These are phyloP conservation scores for Boletus subparvulus DNA, from an alignment of 768 basidiomycete species.

Conservation along the genomic window DNA sequence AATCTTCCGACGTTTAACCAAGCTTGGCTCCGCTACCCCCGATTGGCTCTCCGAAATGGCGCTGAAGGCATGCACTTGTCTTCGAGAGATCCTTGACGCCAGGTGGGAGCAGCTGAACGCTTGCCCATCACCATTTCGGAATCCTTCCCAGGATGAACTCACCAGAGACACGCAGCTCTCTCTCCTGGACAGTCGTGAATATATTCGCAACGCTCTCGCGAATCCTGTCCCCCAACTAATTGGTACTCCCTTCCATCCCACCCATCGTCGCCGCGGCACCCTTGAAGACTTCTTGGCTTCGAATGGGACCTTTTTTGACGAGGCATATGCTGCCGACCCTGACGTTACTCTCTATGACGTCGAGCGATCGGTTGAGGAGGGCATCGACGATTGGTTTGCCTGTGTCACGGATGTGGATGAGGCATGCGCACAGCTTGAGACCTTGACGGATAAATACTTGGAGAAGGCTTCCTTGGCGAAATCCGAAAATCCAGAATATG, in stretches of 20 bases:
- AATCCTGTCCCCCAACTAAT: no score
- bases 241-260: neutral
- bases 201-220: neutral
- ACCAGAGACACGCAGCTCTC: neutral
- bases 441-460: slow-evolving; percentile 30
- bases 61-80: neutral
- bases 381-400: slow-evolving; percentile 35
- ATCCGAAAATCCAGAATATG: slow-evolving; percentile 30
- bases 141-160: neutral
- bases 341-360: slow-evolving; percentile 35
- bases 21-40: slow-evolving; percentile 5
- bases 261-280: slow-evolving; percentile 1
- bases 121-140: neutral
- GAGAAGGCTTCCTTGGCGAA: neutral
- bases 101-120: neutral
- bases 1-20: slow-evolving; percentile 15
- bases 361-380: slow-evolving; percentile 32
- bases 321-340: slow-evolving; percentile 5
- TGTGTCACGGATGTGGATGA: neutral
- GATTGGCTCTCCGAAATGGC: neutral
- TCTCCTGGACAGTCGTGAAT: neutral
- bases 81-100: neutral
- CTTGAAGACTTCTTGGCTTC: slow-evolving; percentile 17
- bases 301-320: slow-evolving; percentile 6
- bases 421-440: slow-evolving; percentile 14